Evolutionary conservation across 805 yeast species (phyloP), one percentile per base, ranked within the genome.

Genomic region (Saturnispora sekii): DNA sequence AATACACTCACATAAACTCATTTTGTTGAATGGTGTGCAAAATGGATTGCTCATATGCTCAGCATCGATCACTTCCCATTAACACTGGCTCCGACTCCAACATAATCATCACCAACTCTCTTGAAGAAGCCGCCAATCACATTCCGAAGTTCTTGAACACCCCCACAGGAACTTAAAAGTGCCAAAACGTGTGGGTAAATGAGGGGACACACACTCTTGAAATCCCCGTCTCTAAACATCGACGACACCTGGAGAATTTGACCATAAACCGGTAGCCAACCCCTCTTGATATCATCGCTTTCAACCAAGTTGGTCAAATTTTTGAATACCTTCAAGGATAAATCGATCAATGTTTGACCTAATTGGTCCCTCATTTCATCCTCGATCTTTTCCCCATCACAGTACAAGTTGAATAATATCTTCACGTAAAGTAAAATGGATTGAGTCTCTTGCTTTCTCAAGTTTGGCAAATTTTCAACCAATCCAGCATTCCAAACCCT

Each of bases 191-290:
- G 65, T 31, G 68, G 70, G 61, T 81, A 84, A 66, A 82, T 73
- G 15, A 61, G 68, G 0, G 86, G 78, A 53, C 84, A 72, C 55
- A 76, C 69, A 43, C 61, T 61, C 32, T 60, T 59, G 60, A 86
- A 87, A 60, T 87, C 95, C 1, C 66, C 75, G 41, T 79, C 84
- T 53, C 83, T 84, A 52, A 93, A 72, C 56, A 80, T 84, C 39
- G 77, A 76, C 56, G 81, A 82, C 3, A 95, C 96, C 59, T 84
- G 88, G 51, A 82, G 67, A 18, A 93, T 83, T 59, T 84, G 95
- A 31, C 85, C 82, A 34, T 90, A 87, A 15, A 93, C 97, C 0
- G 97, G 97, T 55, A 84, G 73, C 94, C 97, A 83, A 3, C 94
- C 81, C 14, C 85, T 85, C 56, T 95, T 76, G 42, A 76, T 78